Evolutionary conservation across 2,329 filamentous ascomycete species (phyloP).

Genomic region (Epichloe uncinata): DNA sequence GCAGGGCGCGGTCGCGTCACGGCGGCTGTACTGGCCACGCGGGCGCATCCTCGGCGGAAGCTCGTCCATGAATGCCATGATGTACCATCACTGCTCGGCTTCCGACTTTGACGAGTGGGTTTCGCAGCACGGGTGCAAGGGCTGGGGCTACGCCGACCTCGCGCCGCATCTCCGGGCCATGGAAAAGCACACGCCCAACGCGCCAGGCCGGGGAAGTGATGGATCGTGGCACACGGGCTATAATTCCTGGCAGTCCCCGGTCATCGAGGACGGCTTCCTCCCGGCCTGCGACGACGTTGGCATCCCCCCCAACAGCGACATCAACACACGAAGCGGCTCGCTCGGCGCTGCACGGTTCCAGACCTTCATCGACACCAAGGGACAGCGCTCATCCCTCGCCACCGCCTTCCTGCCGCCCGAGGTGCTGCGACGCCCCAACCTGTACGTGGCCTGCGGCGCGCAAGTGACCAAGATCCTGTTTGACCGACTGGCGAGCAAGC

Average conservation of each 20-base stretch:
- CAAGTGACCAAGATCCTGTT: slow-evolving; percentile 9
- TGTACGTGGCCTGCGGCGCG: slow-evolving; percentile 9
- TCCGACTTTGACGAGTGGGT: slow-evolving; percentile 12
- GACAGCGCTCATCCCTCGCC: slow-evolving; percentile 10
- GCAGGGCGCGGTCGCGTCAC: slow-evolving; percentile 10
- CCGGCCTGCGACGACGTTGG: slow-evolving; percentile 8
- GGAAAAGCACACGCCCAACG: slow-evolving; percentile 9
- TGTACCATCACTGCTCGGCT: slow-evolving; percentile 11
- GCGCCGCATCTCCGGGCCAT: slow-evolving; percentile 10
- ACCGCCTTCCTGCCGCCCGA: slow-evolving; percentile 9
- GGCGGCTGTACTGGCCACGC: slow-evolving; percentile 12
- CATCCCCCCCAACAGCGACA: slow-evolving; percentile 5
- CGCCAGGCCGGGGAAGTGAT: slow-evolving; percentile 4
- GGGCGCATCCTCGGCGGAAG: slow-evolving; percentile 12
- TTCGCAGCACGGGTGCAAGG: slow-evolving; percentile 7
- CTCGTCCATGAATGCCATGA: slow-evolving; percentile 14
- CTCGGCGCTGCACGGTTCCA: slow-evolving; percentile 9
- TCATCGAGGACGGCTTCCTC: slow-evolving; percentile 8
- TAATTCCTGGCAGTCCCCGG: slow-evolving; percentile 7
- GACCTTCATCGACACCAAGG: slow-evolving; percentile 10
- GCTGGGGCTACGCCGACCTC: slow-evolving; percentile 10
- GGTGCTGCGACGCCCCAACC: slow-evolving; percentile 8
- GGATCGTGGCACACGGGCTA: slow-evolving; percentile 10
- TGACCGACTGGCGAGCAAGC: slow-evolving; percentile 6
- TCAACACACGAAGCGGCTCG: slow-evolving; percentile 8